Percentiles rank a stretch among this genome's conserved stretches.
phyloP scores from a whole-genome alignment of 1,284 basidiomycete genomes.

The Melampsora americana region DNA sequence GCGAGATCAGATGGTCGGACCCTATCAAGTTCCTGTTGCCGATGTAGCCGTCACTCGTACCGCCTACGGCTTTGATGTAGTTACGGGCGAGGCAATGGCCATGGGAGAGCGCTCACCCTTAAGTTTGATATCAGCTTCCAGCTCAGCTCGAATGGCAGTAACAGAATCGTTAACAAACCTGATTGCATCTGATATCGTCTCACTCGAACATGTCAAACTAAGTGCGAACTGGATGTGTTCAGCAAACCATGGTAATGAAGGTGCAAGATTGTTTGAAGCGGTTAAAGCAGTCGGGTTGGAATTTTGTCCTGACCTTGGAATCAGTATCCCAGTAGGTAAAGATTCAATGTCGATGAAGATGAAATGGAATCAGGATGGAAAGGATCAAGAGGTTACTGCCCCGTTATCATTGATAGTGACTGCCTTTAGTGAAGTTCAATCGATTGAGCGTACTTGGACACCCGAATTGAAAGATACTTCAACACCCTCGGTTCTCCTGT shows the following conservation, averaged over 20 bases:
- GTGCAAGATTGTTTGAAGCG: slow-evolving; percentile 83
- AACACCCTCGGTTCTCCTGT: slow-evolving; percentile 67
- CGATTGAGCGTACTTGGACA: slow-evolving; percentile 84
- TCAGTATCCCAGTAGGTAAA: slow-evolving; percentile 96
- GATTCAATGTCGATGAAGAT: slow-evolving; percentile 99
- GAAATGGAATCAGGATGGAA: slow-evolving; percentile 71
- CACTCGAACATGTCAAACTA: slow-evolving; percentile 76
- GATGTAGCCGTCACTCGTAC: slow-evolving; percentile 94
- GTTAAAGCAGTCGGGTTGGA: slow-evolving; percentile 90
- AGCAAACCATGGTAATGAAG: slow-evolving; percentile 83
- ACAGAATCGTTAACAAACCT: slow-evolving; percentile 91
- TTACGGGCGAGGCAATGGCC: slow-evolving; percentile 87
- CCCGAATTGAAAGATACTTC: slow-evolving; percentile 65
- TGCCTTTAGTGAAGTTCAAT: slow-evolving; percentile 82
- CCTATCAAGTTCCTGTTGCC: slow-evolving; percentile 96
- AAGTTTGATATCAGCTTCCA: slow-evolving; percentile 78
- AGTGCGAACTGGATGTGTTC: slow-evolving; percentile 99
- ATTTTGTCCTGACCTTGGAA: slow-evolving; percentile 86
- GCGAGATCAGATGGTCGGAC: slow-evolving; percentile 98
- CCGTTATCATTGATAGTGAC: slow-evolving; percentile 91
- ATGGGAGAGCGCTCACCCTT: slow-evolving; percentile 94
- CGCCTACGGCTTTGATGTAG: slow-evolving; percentile 80
- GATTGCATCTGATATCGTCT: slow-evolving; percentile 72
- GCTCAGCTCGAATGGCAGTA: slow-evolving; percentile 92
- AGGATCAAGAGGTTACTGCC: slow-evolving; percentile 69